Base-by-base conservation (phyloP, 2,329 filamentous ascomycete species). In the Cladosporium sphaerospermum region DNA sequence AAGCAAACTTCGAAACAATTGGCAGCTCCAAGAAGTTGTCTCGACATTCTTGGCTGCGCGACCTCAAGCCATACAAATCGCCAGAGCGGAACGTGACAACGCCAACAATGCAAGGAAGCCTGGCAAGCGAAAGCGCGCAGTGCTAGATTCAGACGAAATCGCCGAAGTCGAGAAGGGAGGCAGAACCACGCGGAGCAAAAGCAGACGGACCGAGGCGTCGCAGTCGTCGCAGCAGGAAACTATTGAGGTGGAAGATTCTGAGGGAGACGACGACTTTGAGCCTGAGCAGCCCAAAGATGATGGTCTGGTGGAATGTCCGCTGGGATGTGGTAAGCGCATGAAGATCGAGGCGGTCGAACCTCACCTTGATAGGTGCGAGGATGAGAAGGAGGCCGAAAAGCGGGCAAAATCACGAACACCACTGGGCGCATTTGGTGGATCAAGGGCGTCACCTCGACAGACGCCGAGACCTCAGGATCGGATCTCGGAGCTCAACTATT, bases 401-500 rank as follows among this genome's bases (percentile, higher is more conserved):
- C 57, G 57, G 47, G 55, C 52, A 4, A 63, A 59, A 31, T 57
- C 59, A 33, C 55, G 58, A 9, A 58, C 61, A 46, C 58, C 56
- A 0, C 36, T 34, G 23, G 42, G 58, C 39, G 57, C 54, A 3
- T 46, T 58, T 23, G 33, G 45, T 0, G 54, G 44, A 11, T 53
- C 59, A 39, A 51, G 49, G 18, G 45, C 56, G 9, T 44, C 56
- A 2, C 57, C 59, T 33, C 55, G 54, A 13, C 65, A 59, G 23
- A 52, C 61, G 45, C 66, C 67, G 55, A 62, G 75, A 54, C 61
- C 70, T 33, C 73, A 75, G 18, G 83, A 89, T 46, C 81, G 86
- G 33, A 74, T 96, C 9, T 86, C 93, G 0, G 82, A 88, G 9
- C 76, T 96, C 14, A 93, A 89, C 64, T 97, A 96, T 69, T 86